Conservation (phyloP, 768 basidiomycete genomes). For the Royoungia palumana region DNA sequence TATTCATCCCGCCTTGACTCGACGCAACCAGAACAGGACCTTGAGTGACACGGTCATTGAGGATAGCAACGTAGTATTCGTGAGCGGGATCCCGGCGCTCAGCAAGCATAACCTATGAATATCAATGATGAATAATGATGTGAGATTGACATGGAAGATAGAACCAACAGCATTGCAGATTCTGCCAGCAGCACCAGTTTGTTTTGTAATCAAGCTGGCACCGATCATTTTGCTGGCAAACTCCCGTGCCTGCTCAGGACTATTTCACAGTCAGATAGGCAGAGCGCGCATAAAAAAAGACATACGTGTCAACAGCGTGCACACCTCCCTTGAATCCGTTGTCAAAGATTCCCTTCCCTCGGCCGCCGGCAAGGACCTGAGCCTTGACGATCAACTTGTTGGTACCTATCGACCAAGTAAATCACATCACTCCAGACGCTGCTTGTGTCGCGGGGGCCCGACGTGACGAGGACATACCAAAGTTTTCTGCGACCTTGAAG, state of each 20-base stretch:
- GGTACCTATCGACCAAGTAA: constrained; percentile 45
- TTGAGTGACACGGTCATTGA: constrained; percentile 89
- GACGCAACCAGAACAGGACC: constrained; percentile 93
- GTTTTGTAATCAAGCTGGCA: constrained; percentile 94
- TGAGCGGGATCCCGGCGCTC: constrained; percentile 91
- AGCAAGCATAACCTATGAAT: constrained; percentile 88
- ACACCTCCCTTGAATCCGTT: constrained; percentile 97
- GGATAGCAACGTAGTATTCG: constrained; percentile 96
- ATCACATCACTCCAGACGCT: neutral
- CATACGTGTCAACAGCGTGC: constrained; percentile 84
- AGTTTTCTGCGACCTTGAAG: constrained; percentile 81
- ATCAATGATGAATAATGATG: constrained; percentile 11
- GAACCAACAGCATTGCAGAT: constrained; percentile 87
- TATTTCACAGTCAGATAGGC: constrained; percentile 28
- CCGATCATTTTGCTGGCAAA: constrained; percentile 92
- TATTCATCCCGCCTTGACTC: constrained; percentile 98
- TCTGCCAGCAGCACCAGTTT: constrained; percentile 90
- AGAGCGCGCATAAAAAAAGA: neutral
- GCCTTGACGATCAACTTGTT: constrained; percentile 94
- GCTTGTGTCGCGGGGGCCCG: neutral
- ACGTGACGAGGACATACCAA: constrained; percentile 51
- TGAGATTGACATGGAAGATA: constrained; percentile 1
- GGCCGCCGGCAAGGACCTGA: constrained; percentile 96
- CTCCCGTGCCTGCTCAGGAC: constrained; percentile 85
- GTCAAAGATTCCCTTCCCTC: constrained; percentile 96